These are phyloP conservation scores for Leishmania martiniquensis DNA, from an alignment of 208 protist genomes.

Conservation along the genomic window DNA sequence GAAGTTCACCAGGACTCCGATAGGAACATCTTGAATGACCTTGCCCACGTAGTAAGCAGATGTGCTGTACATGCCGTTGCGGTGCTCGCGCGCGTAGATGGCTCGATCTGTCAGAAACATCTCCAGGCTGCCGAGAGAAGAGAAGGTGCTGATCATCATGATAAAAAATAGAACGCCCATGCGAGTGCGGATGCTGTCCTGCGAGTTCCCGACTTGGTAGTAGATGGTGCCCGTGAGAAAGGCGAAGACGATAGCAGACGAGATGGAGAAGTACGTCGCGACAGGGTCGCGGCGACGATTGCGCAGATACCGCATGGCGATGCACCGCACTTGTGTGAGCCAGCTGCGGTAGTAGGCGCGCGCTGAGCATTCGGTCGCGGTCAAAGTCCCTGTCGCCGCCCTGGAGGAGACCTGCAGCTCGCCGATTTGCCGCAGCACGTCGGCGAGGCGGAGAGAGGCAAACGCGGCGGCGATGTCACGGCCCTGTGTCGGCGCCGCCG, in stretches of 20 bases:
- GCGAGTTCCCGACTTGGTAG: constrained; percentile 54
- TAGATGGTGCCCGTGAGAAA: constrained; percentile 76
- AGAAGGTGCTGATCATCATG: constrained; percentile 76
- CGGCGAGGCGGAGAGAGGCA: constrained; percentile 29
- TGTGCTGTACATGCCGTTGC: constrained; percentile 69
- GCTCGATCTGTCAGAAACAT: constrained; percentile 60
- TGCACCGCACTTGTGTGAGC: constrained; percentile 53
- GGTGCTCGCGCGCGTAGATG: constrained; percentile 68
- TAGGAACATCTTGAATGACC: constrained; percentile 59
- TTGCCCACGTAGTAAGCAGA: constrained; percentile 75
- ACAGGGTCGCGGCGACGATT: constrained; percentile 69
- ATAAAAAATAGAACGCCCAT: constrained; percentile 81
- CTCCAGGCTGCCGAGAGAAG: constrained; percentile 49
- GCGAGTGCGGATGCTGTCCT: constrained; percentile 59
- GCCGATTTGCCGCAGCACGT: constrained; percentile 22
- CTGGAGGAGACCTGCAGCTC: constrained; percentile 5
- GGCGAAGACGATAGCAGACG: constrained; percentile 62
- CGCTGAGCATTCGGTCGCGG: not conserved
- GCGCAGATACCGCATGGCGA: constrained; percentile 54
- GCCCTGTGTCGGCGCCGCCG: constrained; percentile 27
- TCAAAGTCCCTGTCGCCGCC: not conserved
- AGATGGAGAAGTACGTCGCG: constrained; percentile 44
- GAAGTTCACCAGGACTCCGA: constrained; percentile 49
- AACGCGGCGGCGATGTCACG: constrained; percentile 57
- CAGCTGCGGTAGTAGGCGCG: constrained; percentile 42